phyloP scores from a whole-genome alignment of 1,139 yeast genomes.

The Hansenula anomala region DNA sequence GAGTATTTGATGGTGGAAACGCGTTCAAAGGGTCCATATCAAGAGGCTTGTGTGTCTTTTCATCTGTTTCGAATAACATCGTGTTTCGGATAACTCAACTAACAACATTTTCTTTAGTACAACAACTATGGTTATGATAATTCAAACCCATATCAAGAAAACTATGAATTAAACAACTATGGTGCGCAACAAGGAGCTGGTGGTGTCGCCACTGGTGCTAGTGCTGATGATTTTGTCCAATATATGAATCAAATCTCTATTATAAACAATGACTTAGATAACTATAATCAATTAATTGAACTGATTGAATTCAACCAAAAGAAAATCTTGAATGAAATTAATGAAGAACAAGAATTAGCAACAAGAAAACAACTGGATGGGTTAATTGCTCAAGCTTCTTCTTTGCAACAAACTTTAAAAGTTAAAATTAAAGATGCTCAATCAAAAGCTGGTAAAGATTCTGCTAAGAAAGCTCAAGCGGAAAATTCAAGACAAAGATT shows the following conservation, averaged over 20 bases:
- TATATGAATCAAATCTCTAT: constrained; percentile 83
- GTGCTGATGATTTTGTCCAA: constrained; percentile 55
- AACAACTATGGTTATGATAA: constrained; percentile 20
- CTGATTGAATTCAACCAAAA: constrained; percentile 80
- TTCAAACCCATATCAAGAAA: constrained; percentile 22
- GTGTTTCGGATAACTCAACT: no score
- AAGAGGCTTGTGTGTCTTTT: no score
- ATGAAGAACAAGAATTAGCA: constrained; percentile 71
- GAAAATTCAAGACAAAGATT: constrained; percentile 85
- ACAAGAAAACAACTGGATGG: constrained; percentile 74
- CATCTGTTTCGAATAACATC: no score
- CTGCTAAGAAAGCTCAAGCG: constrained; percentile 84
- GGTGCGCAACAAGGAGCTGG: constrained; percentile 4
- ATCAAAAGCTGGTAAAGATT: constrained; percentile 64
- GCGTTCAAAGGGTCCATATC: no score
- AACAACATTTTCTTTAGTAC: neutral
- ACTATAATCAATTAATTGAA: constrained; percentile 72
- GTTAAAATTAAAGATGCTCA: constrained; percentile 74
- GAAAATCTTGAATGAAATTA: constrained; percentile 78
- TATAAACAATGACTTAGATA: constrained; percentile 75
- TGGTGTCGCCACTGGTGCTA: constrained; percentile 6
- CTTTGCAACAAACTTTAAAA: constrained; percentile 72
- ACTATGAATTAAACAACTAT: constrained; percentile 19
- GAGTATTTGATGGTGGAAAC: no score
- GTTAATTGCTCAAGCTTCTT: constrained; percentile 72